Conservation (phyloP, 2,329 filamentous ascomycete genomes). For the Teratosphaeria epicoccoides region DNA sequence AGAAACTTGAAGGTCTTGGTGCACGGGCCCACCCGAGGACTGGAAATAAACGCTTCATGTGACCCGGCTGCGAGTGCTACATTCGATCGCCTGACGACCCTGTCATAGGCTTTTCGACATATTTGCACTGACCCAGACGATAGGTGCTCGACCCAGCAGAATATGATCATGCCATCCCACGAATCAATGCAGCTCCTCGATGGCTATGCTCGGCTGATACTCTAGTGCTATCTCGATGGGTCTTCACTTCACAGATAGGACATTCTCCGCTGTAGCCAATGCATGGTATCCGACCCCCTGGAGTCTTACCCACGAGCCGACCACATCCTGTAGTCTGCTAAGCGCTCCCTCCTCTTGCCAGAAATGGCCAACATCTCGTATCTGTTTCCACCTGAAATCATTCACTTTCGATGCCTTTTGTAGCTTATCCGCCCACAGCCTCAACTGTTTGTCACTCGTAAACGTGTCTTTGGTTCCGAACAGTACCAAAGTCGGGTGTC, state of each 20-base stretch:
- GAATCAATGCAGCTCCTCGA: too few relatives aligned
- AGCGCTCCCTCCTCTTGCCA: conserved; percentile 34
- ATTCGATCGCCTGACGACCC: too few relatives aligned
- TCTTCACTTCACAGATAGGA: background rate
- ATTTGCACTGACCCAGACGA: too few relatives aligned
- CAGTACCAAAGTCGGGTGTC: conserved; percentile 54
- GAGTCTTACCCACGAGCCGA: conserved; percentile 17
- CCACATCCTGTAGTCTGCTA: conserved; percentile 12
- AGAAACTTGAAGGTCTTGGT: too few relatives aligned
- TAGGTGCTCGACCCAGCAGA: too few relatives aligned
- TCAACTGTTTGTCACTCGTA: conserved; percentile 53
- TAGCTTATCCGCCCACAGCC: conserved; percentile 53
- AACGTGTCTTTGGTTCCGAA: conserved; percentile 71
- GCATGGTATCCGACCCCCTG: background rate
- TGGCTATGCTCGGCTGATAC: too few relatives aligned
- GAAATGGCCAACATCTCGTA: conserved; percentile 43
- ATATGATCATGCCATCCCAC: too few relatives aligned
- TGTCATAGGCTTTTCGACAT: too few relatives aligned
- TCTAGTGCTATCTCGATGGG: background rate
- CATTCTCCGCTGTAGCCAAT: background rate
- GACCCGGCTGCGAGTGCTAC: too few relatives aligned
- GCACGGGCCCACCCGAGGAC: too few relatives aligned
- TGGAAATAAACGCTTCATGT: too few relatives aligned
- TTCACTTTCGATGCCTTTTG: conserved; percentile 16
- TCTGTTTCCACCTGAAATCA: conserved; percentile 33